phyloP scores from a whole-genome alignment of 331 rosid genomes.

The Acacia concinna region DNA sequence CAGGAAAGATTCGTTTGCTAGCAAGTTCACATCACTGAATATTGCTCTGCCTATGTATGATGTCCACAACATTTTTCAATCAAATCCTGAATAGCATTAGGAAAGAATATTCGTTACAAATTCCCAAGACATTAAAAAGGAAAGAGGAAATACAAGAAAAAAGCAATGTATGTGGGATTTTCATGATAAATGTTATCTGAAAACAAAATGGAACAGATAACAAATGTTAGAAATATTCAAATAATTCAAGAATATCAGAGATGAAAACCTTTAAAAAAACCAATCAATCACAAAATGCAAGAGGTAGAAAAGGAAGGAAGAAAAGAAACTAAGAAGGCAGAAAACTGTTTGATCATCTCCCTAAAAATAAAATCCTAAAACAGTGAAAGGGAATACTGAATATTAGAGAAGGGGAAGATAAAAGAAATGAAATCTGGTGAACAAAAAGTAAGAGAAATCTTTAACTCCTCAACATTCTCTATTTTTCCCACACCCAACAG shows the following conservation, averaged over 20 bases:
- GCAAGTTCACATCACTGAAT: constrained; percentile 75
- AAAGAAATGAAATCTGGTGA: too few species aligned
- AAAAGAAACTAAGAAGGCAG: too few species aligned
- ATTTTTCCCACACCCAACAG: not conserved
- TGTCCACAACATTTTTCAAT: constrained; percentile 8
- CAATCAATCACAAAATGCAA: not conserved
- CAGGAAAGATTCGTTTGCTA: constrained; percentile 80
- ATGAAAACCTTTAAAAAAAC: not conserved
- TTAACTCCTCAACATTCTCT: not conserved
- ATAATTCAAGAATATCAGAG: not conserved
- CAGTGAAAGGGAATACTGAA: too few species aligned
- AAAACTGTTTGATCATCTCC: too few species aligned
- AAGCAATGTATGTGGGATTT: not conserved
- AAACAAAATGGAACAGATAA: not conserved
- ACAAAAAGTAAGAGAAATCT: not conserved
- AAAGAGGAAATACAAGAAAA: not conserved
- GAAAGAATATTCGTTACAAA: not conserved
- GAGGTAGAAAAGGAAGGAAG: too few species aligned
- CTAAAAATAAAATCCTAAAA: too few species aligned
- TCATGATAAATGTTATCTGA: not conserved
- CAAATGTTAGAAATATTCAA: not conserved
- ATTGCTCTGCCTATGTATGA: constrained; percentile 74
- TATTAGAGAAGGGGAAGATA: too few species aligned
- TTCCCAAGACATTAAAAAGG: not conserved
- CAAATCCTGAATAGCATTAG: not conserved